Percentiles rank a stretch among this genome's conserved stretches.
Evolutionary conservation across 768 basidiomycete species (phyloP).

Genomic region (Rubroboletus satanas): DNA sequence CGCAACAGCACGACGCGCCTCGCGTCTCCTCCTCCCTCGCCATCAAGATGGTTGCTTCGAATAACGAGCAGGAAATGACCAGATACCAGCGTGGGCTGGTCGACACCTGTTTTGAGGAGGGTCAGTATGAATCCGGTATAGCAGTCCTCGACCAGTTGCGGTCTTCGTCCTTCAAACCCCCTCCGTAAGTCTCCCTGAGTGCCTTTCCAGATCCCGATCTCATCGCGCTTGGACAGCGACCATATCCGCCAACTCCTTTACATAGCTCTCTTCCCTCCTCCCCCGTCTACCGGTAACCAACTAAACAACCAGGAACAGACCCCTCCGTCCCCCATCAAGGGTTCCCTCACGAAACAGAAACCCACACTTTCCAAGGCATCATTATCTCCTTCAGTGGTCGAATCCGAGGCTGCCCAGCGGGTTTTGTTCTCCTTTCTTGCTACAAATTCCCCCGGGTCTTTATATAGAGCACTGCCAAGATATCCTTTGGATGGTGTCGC

Average conservation of each 20-base stretch:
- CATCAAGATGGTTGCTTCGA: slow-evolving; percentile 10
- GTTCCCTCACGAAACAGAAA: slow-evolving; percentile 49
- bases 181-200: slow-evolving; percentile 42
- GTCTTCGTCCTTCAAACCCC: slow-evolving; percentile 53
- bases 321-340: slow-evolving; percentile 33
- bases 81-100: slow-evolving; percentile 52
- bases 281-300: slow-evolving; percentile 13
- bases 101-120: slow-evolving; percentile 73
- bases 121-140: slow-evolving; percentile 69
- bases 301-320: slow-evolving; percentile 19
- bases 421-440: slow-evolving; percentile 51
- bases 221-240: slow-evolving; percentile 36
- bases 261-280: slow-evolving; percentile 61
- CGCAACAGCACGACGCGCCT: slow-evolving; percentile 5
- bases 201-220: slow-evolving; percentile 9
- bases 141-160: slow-evolving; percentile 59
- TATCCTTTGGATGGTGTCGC: slow-evolving; percentile 32
- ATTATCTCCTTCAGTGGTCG: slow-evolving; percentile 41
- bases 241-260: slow-evolving; percentile 68
- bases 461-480: slow-evolving; percentile 53
- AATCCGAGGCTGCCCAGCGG: slow-evolving; percentile 49
- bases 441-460: slow-evolving; percentile 53
- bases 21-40: background rate
- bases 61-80: slow-evolving; percentile 42
- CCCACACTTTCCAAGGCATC: slow-evolving; percentile 38